Evolutionary conservation across 805 yeast species (phyloP), one percentile per base, ranked within the genome.

Genomic region (Lipomyces kockii): DNA sequence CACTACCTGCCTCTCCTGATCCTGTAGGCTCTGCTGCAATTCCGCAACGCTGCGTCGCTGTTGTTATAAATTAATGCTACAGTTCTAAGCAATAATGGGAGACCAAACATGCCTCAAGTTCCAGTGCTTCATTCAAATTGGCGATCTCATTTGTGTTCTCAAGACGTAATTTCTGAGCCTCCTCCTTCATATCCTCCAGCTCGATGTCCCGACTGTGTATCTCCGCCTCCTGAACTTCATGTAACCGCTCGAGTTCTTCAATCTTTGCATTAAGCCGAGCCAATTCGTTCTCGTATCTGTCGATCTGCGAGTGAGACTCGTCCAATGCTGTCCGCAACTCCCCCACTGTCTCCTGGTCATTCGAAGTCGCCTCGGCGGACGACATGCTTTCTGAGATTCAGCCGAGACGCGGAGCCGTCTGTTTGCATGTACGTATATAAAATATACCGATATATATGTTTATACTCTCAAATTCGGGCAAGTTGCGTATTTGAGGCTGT

Each of bases 151-250:
- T 25, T 29, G 22, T 29, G 58, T 60, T 66, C 29, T 20, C 25
- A 12, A 37, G 29, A 29, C 39, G 17, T 53, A 54, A n/a, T 1
- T 43, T 61, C 14, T 27, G 17, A 7, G 27, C 17, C 9, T 60
- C 64, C 22, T 37, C 27, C 20, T 49, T 25, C 9, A 56, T 20
- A n/a, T 32, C 25, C 51, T 60, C 67, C 6, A 56, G 9, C 51
- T 58, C 63, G 17, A 25, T 32, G 37, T 52, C 49, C 11, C 34
- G 49, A 11, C n/a, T n/a, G 20, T 39, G 32, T 25, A 67, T 17
- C 11, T 67, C 70, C 39, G 60, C 55, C 25, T 67, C 70, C 56
- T 60, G 67, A n/a, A 61, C 67, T 2, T 54, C 35, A 22, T 55
- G 61, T 14, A 63, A 27, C 20, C 70, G 64, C 29, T 63, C 67